These are phyloP conservation scores for Wickerhamiella parazyma DNA, from an alignment of 805 yeast genomes.

Conservation along the genomic window DNA sequence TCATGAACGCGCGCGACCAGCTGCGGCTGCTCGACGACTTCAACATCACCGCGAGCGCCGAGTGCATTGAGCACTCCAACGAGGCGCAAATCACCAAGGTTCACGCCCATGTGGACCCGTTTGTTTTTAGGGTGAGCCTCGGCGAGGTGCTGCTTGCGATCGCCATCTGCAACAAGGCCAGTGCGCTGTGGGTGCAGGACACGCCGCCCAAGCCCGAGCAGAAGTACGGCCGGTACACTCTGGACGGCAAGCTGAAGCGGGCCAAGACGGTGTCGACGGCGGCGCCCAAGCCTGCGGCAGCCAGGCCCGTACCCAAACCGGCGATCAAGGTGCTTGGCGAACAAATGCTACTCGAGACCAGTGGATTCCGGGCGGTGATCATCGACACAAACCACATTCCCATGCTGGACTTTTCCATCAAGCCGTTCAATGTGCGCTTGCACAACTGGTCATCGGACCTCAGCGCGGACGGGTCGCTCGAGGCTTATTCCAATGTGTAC, in stretches of 20 bases:
- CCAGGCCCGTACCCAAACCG: too few species aligned
- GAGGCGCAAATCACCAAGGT: slow-evolving; percentile 48
- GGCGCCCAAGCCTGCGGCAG: too few species aligned
- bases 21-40: slow-evolving; percentile 80
- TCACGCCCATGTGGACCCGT: slow-evolving; percentile 62
- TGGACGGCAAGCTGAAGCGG: slow-evolving; percentile 1
- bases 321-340: slow-evolving; percentile 42
- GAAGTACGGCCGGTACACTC: neutral
- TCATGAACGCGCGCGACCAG: slow-evolving; percentile 54
- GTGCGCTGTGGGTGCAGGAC: slow-evolving; percentile 21
- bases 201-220: neutral
- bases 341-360: slow-evolving; percentile 47
- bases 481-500: slow-evolving; percentile 59
- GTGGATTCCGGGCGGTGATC: slow-evolving; percentile 66
- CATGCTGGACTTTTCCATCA: slow-evolving; percentile 58
- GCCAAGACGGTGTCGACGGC: neutral
- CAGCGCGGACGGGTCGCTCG: slow-evolving; percentile 52
- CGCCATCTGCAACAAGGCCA: slow-evolving; percentile 58
- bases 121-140: slow-evolving; percentile 67
- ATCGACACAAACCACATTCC: slow-evolving; percentile 92
- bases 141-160: slow-evolving; percentile 76
- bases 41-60: slow-evolving; percentile 61
- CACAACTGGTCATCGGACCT: slow-evolving; percentile 80
- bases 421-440: slow-evolving; percentile 54
- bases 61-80: slow-evolving; percentile 50